Evolutionary conservation across 1,139 yeast species (phyloP), one percentile per base, ranked within the genome.

Genomic region (Kluyveromyces sp.): DNA sequence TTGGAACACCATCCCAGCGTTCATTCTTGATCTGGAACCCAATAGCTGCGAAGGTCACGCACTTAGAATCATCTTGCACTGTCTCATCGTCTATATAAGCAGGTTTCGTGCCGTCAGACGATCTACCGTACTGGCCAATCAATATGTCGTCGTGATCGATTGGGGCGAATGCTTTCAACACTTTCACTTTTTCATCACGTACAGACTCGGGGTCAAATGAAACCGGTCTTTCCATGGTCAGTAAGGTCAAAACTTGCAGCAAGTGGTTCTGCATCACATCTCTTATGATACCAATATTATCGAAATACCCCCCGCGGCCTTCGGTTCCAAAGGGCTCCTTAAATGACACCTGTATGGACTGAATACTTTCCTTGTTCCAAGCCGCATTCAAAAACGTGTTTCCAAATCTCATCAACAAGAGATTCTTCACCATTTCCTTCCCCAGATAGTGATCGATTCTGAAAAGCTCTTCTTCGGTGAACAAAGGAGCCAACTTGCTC

Each of bases 191-290:
- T 65, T 88, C 98, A 65, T 92, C 96, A 67, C 98, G 83, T 47
- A 92, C 80, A 35, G 92, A 83, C 70, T 92, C 98, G 12, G 97
- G 87, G 56, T 83, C 87, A 58, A 83, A 83, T 16, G 92, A 78
- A 19, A 77, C 82, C 12, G 99, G 98, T 65, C 95, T 78, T 63
- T 92, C 98, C 96, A 92, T 89, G 44, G 96, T 87, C 52, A 92
- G 71, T 49, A 94, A 69, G 6, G 97, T 88, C 63, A 92, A 71
- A 22, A 92, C 94, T 70, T 92, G 99, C 59, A 92, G 73, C 60
- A 92, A 69, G 68, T 92, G 99, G 74, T 92, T 92, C 71, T 92
- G 99, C 88, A 94, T 89, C 43, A 92, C 97, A 63, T 92, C 99
- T 67, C 99, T 80, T 53, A 92, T 86, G 60, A 92, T 92, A 47